Base-by-base conservation (phyloP, 169 alveolate genomes). In the Plasmodium cynomolgi region DNA sequence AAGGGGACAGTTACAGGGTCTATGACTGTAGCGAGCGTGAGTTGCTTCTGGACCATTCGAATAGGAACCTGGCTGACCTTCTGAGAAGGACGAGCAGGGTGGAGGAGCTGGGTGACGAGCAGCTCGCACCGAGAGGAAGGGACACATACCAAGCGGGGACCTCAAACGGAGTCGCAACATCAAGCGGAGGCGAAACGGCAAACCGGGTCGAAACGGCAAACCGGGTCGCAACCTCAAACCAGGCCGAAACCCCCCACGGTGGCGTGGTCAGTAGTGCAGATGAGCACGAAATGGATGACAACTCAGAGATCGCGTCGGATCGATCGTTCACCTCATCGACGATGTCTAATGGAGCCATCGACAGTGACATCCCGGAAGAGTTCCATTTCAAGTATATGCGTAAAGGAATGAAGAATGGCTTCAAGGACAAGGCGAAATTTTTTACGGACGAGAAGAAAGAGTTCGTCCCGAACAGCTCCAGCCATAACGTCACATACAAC, bases 291-390 rank as follows among this genome's bases (percentile, higher is more conserved):
- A 31, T 44, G 47, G 81, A 77, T 54, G 83, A 84, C 31, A 2
- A 71, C 9, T 41, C 92, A 0, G 75, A 71, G 54, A 31, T 23
- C 5, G 31, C 84, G 15, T 33, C 73, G 20, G 75, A 62, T 2
- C 39, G 15, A 23, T 31, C 80, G 17, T 41, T 37, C 23, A 3
- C 41, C 15, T 47, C 54, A 3, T 3, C 44, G 15, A 56, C 88
- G 13, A n/a, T 33, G 5, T 29, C 81, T 13, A 29, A 86, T 20
- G 15, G 41, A 17, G 20, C 81, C 47, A 13, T 75, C 71, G 93
- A 86, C 41, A 86, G 93, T 77, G 93, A 86, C 20, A 75, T 86
- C 37, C 82, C 93, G 3, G 81, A 77, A 31, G 81, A 74, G 33
- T 86, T 86, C 72, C 68, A 86, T 31, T 86, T 86, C 44, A 86